Base-by-base conservation (phyloP, 305 asterid species). In the Fraxinus sp. region DNA sequence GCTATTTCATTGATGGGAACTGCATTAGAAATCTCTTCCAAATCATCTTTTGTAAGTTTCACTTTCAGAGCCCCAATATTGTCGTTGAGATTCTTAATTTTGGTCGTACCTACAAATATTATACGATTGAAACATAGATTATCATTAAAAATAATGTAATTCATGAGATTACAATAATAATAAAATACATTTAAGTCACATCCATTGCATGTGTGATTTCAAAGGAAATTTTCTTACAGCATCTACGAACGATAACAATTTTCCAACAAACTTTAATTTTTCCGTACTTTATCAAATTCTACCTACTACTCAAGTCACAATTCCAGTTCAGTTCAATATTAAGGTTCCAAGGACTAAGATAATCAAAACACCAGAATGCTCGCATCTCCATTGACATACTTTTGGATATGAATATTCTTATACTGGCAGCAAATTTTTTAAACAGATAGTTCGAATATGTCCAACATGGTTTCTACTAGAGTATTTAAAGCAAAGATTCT, bases 41-140 rank as follows among this genome's bases (percentile, higher is more conserved):
- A 11, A 43, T 43, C n/a, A 43, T 13, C 5, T 43, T 43, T 43
- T 43, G 55, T 43, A 13, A 43, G 55, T 11, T 43, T 43, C 5
- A 43, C 55, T 43, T 43, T 43, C 55, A 43, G 1, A 43, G 55
- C 55, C n/a, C 1, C 55, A 43, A 43, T 43, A 43, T 43, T 43
- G 1, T 43, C n/a, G 1, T 43, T 14, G 5, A 43, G n/a, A 43
- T 43, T 43, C n/a, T 43, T 43, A 43, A 43, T 43, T 13, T 43
- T 43, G 55, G 92, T 89, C 10, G 94, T 88, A 70, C 96, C 96
- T 92, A 86, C 70, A 76, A 66, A 71, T 7, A 75, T 52, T 62
- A 81, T 43, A 11, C 55, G 6, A 43, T 3, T 43, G 5, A 7
- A 66, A 28, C 55, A 43, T 10, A 43, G 4, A 28, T 43, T 43